Evolutionary conservation across 768 basidiomycete species (phyloP), one percentile per base, ranked within the genome.

Genomic region (Mycena olivaceomarginata): DNA sequence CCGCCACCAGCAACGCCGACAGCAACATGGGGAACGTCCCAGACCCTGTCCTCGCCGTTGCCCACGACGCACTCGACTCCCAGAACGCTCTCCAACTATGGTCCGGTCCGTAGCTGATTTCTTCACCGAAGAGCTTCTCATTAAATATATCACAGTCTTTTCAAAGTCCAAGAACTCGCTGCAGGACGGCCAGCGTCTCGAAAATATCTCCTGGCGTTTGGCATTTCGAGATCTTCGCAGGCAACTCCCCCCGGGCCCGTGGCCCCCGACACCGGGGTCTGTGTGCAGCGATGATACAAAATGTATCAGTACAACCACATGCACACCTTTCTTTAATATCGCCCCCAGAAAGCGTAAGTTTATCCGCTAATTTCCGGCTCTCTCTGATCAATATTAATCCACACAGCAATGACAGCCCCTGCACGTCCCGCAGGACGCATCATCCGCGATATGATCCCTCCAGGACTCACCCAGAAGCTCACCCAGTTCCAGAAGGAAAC

Each of bases 181-280:
- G 4, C 90, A 94, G 80, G 94, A 97, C 80, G 97, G 97, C n/a
- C 89, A 88, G 8, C 86, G 96, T 40, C 90, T 97, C 40, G 96
- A 97, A 86, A 97, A 98, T 81, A 93, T 97, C 70, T 93, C 94
- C 4, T 98, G 96, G 96, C 88, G 96, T 68, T 86, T 97, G 10
- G 95, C 95, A 94, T 91, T 94, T 82, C 90, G 92, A 78, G 92
- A 94, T 77, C 7, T 65, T 8, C 1, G 39, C 2, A n/a, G 1
- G 18, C 65, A 10, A 1, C 45, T 22, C 11, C 43, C 37, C 4
- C 46, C 65, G 0, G 22, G 46, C 5, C 18, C 53, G 87, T 94
- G 81, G 83, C 88, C 67, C 83, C 86, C 77, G 6, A 78, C 77
- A 8, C 77, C 77, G 48, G 77, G 75, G 45, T 75, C 74, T 22